phyloP scores from a whole-genome alignment of 2,329 filamentous ascomycete genomes.

The Trichoderma sp. region DNA sequence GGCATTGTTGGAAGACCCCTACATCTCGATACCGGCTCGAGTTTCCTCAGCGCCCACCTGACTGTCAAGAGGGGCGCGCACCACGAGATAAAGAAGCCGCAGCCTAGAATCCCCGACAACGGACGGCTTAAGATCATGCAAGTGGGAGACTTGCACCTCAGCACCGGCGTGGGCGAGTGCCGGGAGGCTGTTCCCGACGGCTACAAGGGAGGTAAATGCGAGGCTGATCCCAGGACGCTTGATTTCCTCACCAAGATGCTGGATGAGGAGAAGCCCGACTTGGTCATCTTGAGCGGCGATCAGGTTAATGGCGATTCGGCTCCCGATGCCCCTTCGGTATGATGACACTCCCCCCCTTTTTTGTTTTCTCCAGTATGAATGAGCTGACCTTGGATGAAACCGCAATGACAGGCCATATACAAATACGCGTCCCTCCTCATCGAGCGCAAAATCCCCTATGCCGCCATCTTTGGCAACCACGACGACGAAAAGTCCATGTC shows the following conservation, averaged over 20 bases:
- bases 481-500: conserved; percentile 87
- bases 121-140: conserved; percentile 98
- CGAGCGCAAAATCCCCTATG: conserved; percentile 86
- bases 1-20: conserved; percentile 73
- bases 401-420: conserved; percentile 69
- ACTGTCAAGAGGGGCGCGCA: conserved; percentile 74
- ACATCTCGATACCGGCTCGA: conserved; percentile 64
- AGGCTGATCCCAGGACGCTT: conserved; percentile 87
- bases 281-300: conserved; percentile 90
- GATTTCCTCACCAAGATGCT: conserved; percentile 84
- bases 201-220: conserved; percentile 74
- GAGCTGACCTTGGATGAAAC: conserved; percentile 30
- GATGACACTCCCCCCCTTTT: conserved; percentile 31
- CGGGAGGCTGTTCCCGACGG: conserved; percentile 80
- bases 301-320: conserved; percentile 94
- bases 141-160: conserved; percentile 89
- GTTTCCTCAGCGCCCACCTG: conserved; percentile 70
- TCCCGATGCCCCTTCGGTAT: conserved; percentile 82
- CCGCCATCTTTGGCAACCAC: conserved; percentile 95
- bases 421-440: conserved; percentile 86
- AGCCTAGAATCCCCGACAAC: conserved; percentile 78
- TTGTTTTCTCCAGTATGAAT: neutral
- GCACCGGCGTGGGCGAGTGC: conserved; percentile 83
- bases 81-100: conserved; percentile 65
- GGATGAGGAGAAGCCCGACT: conserved; percentile 89